A percentile compares a stretch with the other conserved stretches of the same genome.
phyloP scores from a whole-genome alignment of 768 basidiomycete genomes.

The Hypsizygus marmoreus region DNA sequence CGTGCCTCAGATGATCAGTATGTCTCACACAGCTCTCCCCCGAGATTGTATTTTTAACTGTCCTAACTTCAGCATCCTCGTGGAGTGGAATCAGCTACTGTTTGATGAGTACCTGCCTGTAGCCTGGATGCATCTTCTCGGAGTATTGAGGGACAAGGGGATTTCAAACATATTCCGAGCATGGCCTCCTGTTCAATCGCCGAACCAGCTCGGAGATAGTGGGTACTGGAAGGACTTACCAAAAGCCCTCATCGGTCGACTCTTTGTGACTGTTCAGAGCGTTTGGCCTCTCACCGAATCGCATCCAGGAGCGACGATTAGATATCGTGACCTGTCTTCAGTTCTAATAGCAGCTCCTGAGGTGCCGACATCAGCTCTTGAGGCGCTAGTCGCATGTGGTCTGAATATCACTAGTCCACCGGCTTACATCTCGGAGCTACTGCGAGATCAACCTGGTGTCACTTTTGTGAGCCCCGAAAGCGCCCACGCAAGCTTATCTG shows the following conservation, averaged over 20 bases:
- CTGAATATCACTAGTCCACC: constrained; percentile 39
- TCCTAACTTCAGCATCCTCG: constrained; percentile 40
- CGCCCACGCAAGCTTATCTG: constrained; percentile 31
- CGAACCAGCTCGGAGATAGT: constrained; percentile 37
- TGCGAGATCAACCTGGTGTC: constrained; percentile 12
- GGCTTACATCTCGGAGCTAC: constrained; percentile 29
- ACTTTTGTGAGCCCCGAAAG: constrained; percentile 26
- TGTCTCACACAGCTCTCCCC: constrained; percentile 11
- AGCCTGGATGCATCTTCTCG: constrained; percentile 41
- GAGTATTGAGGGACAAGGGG: constrained; percentile 25
- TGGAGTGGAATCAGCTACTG: constrained; percentile 50
- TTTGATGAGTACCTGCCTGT: constrained; percentile 47
- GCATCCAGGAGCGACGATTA: neutral
- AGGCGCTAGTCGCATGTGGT: constrained; percentile 33
- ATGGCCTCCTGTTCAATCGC: constrained; percentile 40
- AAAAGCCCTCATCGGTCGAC: constrained; percentile 23
- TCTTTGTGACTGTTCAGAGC: constrained; percentile 24
- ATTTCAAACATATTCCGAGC: constrained; percentile 34
- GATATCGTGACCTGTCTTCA: constrained; percentile 14
- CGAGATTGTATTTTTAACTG: neutral
- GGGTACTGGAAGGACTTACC: constrained; percentile 41
- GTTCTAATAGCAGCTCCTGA: constrained; percentile 28
- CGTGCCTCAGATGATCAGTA: constrained; percentile 43
- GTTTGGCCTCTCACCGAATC: constrained; percentile 38
- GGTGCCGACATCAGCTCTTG: constrained; percentile 22